phyloP scores from a whole-genome alignment of 768 basidiomycete species.

The Pulveroboletus sp. region DNA sequence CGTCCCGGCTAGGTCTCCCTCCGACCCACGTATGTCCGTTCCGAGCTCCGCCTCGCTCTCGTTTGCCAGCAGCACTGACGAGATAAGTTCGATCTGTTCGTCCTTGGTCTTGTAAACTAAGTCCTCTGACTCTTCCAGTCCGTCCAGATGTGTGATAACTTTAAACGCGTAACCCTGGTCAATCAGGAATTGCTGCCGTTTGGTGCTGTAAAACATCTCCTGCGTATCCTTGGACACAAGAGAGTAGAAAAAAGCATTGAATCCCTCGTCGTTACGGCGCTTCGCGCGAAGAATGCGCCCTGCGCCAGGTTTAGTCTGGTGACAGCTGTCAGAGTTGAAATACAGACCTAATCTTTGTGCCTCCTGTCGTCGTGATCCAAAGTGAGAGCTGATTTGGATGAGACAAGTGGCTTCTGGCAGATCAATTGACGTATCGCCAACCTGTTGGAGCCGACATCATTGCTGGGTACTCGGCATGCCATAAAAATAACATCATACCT shows the following conservation, averaged over 20 bases:
- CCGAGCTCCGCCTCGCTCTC: constrained; percentile 89
- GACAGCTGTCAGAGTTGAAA: constrained; percentile 15
- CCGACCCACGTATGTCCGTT: constrained; percentile 74
- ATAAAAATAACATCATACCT: constrained; percentile 45
- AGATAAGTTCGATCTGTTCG: constrained; percentile 95
- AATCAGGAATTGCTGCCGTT: constrained; percentile 97
- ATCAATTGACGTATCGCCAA: constrained; percentile 98
- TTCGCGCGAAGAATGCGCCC: constrained; percentile 97
- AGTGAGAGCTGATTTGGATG: constrained; percentile 99
- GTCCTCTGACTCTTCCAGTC: constrained; percentile 78
- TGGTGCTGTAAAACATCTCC: constrained; percentile 99
- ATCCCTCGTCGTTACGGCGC: constrained; percentile 96
- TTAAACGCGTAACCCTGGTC: constrained; percentile 99
- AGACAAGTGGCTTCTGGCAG: constrained; percentile 98
- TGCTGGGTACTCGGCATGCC: constrained; percentile 10
- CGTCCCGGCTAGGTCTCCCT: constrained; percentile 81
- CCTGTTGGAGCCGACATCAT: constrained; percentile 41
- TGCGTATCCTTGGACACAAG: constrained; percentile 98
- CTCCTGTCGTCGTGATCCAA: constrained; percentile 96
- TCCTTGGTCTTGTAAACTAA: constrained; percentile 88
- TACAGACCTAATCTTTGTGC: constrained; percentile 85
- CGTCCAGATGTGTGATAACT: constrained; percentile 96
- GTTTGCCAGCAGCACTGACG: constrained; percentile 84
- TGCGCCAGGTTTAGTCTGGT: constrained; percentile 25
- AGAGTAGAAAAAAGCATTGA: constrained; percentile 99